Percentiles rank a stretch among this genome's conserved stretches.
Conservation (phyloP, 2,329 filamentous ascomycete species). For the Dothiorella sarmentorum region DNA sequence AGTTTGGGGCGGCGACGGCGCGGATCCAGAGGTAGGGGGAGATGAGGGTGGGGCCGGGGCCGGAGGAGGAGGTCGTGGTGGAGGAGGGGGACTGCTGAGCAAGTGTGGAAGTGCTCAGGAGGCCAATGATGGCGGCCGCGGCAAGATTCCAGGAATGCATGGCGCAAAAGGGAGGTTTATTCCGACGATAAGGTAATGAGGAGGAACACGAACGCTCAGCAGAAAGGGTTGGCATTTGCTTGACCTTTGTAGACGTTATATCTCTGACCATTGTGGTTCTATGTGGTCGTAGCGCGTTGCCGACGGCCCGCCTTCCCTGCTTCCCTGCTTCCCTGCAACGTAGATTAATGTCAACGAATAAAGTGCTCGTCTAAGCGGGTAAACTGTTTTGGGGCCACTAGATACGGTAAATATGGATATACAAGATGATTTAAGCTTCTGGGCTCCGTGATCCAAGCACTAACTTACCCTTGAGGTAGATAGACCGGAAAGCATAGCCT, state of each 20-base stretch:
- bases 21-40: constrained; percentile 57
- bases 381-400: background rate
- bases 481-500: too few relatives aligned
- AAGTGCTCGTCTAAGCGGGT: constrained; percentile 8
- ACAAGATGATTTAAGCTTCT: background rate
- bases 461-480: too few relatives aligned
- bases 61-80: constrained; percentile 22
- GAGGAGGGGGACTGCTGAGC: constrained; percentile 18
- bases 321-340: too few relatives aligned
- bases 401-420: too few relatives aligned
- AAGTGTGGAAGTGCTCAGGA: constrained; percentile 27
- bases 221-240: background rate
- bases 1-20: constrained; percentile 56
- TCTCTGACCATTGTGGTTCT: too few relatives aligned
- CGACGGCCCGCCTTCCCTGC: constrained; percentile 11
- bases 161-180: background rate
- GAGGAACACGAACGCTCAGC: background rate
- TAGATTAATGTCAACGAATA: constrained; percentile 8
- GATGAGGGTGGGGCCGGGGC: constrained; percentile 47
- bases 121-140: constrained; percentile 24
- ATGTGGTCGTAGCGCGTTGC: background rate
- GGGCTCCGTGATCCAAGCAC: background rate
- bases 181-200: background rate
- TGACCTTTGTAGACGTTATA: background rate
- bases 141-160: background rate